Percentiles rank a stretch among this genome's conserved stretches.
These are phyloP conservation scores for Cladophialophora yegresii DNA, from an alignment of 2,329 filamentous ascomycete genomes.

Conservation along the genomic window DNA sequence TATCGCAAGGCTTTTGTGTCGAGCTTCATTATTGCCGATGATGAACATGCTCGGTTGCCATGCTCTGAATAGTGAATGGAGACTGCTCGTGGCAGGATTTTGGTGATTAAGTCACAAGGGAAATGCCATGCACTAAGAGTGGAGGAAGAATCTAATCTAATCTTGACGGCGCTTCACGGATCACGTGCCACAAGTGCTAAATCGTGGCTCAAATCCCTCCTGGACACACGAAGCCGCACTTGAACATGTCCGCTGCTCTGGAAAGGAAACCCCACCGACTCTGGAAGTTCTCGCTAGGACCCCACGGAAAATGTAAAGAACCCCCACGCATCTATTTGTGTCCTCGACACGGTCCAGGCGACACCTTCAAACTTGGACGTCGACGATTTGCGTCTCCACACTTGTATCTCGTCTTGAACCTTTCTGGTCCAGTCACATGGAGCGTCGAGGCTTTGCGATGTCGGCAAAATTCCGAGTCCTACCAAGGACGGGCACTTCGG, in stretches of 20 bases:
- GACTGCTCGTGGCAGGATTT: neutral
- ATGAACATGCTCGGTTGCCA: neutral
- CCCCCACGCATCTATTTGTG: neutral
- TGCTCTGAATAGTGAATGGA: neutral
- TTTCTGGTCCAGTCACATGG: neutral
- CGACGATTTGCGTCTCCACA: neutral
- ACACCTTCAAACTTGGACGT: neutral
- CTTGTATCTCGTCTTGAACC: neutral
- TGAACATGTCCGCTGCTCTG: too few relatives aligned
- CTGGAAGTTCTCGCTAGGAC: neutral
- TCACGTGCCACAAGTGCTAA: neutral
- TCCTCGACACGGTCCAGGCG: too few relatives aligned
- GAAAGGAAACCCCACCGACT: neutral
- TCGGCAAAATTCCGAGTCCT: constrained; percentile 1
- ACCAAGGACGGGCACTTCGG: neutral
- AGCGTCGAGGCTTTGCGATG: neutral
- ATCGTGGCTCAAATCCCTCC: too few relatives aligned
- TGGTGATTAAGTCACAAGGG: neutral
- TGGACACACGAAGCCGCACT: neutral
- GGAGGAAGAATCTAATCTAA: constrained; percentile 8
- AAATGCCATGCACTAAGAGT: neutral
- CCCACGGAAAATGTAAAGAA: neutral
- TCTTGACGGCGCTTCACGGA: neutral
- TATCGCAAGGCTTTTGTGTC: constrained; percentile 93
- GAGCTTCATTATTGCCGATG: constrained; percentile 71